Percentiles rank a stretch among this genome's conserved stretches.
Conservation (phyloP, 2,329 filamentous ascomycete species). For the Aschersonia sp. region DNA sequence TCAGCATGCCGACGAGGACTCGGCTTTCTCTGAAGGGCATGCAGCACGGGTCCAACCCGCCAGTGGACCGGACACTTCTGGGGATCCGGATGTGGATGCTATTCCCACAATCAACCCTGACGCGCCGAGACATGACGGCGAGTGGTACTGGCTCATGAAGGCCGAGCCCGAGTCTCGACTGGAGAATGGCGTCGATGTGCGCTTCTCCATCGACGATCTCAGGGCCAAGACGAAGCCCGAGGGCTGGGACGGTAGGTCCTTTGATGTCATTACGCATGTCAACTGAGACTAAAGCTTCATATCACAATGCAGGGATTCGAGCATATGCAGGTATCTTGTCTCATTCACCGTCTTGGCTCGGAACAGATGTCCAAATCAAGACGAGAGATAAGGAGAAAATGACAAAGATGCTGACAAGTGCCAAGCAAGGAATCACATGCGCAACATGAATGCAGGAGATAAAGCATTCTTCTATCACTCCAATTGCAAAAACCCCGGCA, state of each 20-base stretch:
- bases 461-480: conserved; percentile 96
- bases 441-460: conserved; percentile 82
- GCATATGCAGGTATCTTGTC: conserved; percentile 27
- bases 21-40: too few species aligned
- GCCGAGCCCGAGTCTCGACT: conserved; percentile 77
- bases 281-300: background rate
- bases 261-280: background rate
- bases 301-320: conserved; percentile 24
- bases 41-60: too few species aligned
- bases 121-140: conserved; percentile 22
- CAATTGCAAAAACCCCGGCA: conserved; percentile 78
- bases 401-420: background rate
- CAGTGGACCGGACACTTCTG: too few species aligned
- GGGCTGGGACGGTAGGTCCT: conserved; percentile 68
- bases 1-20: too few species aligned
- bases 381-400: background rate
- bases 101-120: conserved; percentile 24
- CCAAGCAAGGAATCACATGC: conserved; percentile 71
- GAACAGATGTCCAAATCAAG: background rate
- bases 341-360: background rate
- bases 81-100: conserved; percentile 14
- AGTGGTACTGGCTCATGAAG: conserved; percentile 68
- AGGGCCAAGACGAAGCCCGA: conserved; percentile 60
- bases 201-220: conserved; percentile 89
- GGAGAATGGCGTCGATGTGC: conserved; percentile 78